A percentile compares a stretch with the other conserved stretches of the same genome.
Conservation (phyloP, 495 filamentous ascomycete genomes). For the Darksidea phi region DNA sequence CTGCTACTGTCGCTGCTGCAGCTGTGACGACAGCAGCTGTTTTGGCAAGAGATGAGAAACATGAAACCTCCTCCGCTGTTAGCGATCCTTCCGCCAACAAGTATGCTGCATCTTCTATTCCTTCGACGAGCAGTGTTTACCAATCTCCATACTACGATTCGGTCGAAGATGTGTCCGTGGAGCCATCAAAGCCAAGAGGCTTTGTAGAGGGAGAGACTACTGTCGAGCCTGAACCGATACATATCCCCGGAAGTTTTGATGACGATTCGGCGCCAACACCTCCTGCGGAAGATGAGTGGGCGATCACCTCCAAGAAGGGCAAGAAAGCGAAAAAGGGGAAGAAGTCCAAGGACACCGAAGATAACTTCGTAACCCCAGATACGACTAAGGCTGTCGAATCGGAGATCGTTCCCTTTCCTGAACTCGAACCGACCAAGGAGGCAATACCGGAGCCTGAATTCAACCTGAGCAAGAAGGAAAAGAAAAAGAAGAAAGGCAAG, state of each 20-base stretch:
- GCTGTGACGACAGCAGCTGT: constrained; percentile 12
- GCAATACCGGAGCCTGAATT: constrained; percentile 11
- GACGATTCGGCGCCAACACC: not conserved
- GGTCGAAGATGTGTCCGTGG: constrained; percentile 3
- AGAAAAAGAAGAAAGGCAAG: constrained; percentile 29
- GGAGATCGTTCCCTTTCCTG: not conserved
- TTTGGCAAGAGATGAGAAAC: not conserved
- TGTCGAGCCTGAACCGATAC: constrained; percentile 13
- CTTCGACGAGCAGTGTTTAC: constrained; percentile 10
- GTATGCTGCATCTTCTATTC: constrained; percentile 9
- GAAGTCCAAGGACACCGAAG: constrained; percentile 27
- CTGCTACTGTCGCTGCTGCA: not conserved
- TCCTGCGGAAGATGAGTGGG: constrained; percentile 11
- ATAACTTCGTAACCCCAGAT: not conserved
- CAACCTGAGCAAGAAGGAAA: constrained; percentile 32
- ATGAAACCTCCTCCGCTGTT: not conserved
- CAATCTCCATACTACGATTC: constrained; percentile 16
- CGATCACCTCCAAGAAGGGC: constrained; percentile 22
- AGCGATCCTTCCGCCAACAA: constrained; percentile 13
- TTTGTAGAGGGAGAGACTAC: constrained; percentile 12
- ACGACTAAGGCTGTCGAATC: constrained; percentile 2
- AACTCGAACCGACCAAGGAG: not conserved
- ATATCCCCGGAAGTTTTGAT: constrained; percentile 31
- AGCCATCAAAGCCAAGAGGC: constrained; percentile 2
- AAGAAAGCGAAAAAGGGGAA: constrained; percentile 27